phyloP scores from a whole-genome alignment of 768 basidiomycete genomes.

The Russula olivacea region DNA sequence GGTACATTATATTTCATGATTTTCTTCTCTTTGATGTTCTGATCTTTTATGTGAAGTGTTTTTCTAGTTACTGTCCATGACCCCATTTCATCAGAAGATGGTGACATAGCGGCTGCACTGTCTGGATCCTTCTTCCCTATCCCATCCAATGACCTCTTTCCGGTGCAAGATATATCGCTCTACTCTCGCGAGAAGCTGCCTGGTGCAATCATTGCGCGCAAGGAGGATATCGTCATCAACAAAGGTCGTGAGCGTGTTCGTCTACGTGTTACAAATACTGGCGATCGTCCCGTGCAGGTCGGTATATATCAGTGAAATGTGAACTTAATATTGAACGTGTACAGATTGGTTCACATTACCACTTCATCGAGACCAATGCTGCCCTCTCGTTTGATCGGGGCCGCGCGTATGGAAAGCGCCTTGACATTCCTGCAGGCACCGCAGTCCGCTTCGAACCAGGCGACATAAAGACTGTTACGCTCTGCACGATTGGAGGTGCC shows the following conservation, averaged over 20 bases:
- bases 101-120: conserved; percentile 77
- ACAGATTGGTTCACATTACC: conserved; percentile 91
- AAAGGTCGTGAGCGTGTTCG: conserved; percentile 59
- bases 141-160: conserved; percentile 63
- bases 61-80: conserved; percentile 98
- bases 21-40: conserved; percentile 12
- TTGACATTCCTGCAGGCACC: conserved; percentile 92
- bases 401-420: conserved; percentile 73
- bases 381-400: conserved; percentile 76
- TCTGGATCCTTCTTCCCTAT: conserved; percentile 90
- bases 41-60: conserved; percentile 47
- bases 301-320: conserved; percentile 22
- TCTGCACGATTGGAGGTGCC: conserved; percentile 72
- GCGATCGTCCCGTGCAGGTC: conserved; percentile 91
- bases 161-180: conserved; percentile 42
- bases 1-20: conserved; percentile 42
- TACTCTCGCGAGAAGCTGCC: conserved; percentile 54
- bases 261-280: conserved; percentile 80
- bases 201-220: conserved; percentile 67
- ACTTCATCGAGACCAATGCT: conserved; percentile 86
- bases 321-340: conserved; percentile 5
- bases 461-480: conserved; percentile 74
- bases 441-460: conserved; percentile 97
- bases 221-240: conserved; percentile 70
- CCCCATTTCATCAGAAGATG: conserved; percentile 80